Evolutionary conservation across 805 yeast species (phyloP).

Genomic region (Starmerella vaccinii): DNA sequence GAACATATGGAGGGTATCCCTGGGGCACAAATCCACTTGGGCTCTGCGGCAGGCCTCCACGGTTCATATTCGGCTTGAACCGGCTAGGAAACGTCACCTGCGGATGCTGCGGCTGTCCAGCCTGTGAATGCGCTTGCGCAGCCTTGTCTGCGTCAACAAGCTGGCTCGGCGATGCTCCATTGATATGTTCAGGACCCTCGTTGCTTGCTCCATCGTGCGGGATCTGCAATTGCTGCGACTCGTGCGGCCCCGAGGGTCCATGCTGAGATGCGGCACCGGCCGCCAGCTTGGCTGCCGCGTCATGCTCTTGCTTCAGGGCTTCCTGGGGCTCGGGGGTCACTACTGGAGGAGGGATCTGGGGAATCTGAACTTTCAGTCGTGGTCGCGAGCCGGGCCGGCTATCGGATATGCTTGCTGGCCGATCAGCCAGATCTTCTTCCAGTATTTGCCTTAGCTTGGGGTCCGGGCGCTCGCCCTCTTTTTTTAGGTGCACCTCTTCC

Average conservation of each 20-base stretch:
- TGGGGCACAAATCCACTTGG: neutral
- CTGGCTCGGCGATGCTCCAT: neutral
- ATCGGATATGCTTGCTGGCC: neutral
- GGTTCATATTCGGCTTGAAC: neutral
- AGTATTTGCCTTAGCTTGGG: neutral
- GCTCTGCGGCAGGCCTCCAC: slow-evolving; percentile 4
- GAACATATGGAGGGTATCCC: slow-evolving; percentile 1
- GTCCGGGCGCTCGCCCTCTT: neutral
- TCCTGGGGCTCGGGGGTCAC: slow-evolving; percentile 3
- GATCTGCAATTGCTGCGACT: neutral
- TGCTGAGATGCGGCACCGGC: neutral
- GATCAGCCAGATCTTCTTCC: neutral
- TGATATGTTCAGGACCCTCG: neutral
- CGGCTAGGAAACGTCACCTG: neutral
- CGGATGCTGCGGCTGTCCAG: slow-evolving; percentile 1
- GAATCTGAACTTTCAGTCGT: slow-evolving; percentile 33
- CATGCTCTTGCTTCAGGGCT: neutral
- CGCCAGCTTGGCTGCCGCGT: neutral
- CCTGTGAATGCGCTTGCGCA: neutral
- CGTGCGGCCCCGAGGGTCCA: neutral
- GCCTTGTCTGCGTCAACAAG: neutral
- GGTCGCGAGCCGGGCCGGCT: slow-evolving; percentile 26
- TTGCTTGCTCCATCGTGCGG: neutral
- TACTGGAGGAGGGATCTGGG: slow-evolving; percentile 15
- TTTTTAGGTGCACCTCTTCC: neutral